These are phyloP conservation scores for Metarhizium album DNA, from an alignment of 2,329 filamentous ascomycete species.

Conservation along the genomic window DNA sequence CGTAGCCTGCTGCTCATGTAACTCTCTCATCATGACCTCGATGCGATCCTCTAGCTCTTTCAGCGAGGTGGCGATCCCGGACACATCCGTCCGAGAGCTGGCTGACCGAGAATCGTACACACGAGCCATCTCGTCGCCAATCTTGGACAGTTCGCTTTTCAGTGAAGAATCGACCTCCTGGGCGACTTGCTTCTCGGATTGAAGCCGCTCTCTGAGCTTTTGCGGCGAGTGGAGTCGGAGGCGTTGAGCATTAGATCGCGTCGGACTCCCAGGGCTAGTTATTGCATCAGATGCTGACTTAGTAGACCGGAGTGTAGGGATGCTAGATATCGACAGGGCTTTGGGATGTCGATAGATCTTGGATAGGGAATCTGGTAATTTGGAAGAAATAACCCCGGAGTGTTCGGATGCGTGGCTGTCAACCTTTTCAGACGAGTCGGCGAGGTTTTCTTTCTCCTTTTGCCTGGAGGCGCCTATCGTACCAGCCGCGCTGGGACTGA, in stretches of 20 bases:
- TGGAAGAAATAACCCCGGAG: conserved; percentile 3
- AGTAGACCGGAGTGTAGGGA: conserved; percentile 40
- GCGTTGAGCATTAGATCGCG: conserved; percentile 32
- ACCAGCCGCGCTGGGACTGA: conserved; percentile 33
- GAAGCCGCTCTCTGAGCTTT: conserved; percentile 73
- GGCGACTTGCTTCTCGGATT: conserved; percentile 67
- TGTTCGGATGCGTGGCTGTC: background rate
- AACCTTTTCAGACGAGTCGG: conserved; percentile 4
- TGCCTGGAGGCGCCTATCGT: conserved; percentile 32
- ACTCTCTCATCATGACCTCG: conserved; percentile 45
- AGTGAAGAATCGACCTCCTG: conserved; percentile 59
- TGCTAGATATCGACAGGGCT: conserved; percentile 41
- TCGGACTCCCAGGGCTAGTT: conserved; percentile 15
- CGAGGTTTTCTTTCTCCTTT: conserved; percentile 33
- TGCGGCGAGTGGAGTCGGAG: conserved; percentile 61
- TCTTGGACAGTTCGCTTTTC: conserved; percentile 65
- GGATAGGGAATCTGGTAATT: conserved; percentile 13
- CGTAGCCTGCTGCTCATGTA: conserved; percentile 48
- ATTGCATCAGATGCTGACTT: conserved; percentile 15
- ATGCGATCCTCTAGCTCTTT: conserved; percentile 58
- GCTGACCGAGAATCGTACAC: conserved; percentile 24
- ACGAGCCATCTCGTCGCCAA: conserved; percentile 67
- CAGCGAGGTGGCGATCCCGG: conserved; percentile 38
- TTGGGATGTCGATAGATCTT: conserved; percentile 32
- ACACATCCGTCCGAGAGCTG: conserved; percentile 17